Base-by-base conservation (phyloP, 2,329 filamentous ascomycete genomes). In the Rugonectria rugulosa region DNA sequence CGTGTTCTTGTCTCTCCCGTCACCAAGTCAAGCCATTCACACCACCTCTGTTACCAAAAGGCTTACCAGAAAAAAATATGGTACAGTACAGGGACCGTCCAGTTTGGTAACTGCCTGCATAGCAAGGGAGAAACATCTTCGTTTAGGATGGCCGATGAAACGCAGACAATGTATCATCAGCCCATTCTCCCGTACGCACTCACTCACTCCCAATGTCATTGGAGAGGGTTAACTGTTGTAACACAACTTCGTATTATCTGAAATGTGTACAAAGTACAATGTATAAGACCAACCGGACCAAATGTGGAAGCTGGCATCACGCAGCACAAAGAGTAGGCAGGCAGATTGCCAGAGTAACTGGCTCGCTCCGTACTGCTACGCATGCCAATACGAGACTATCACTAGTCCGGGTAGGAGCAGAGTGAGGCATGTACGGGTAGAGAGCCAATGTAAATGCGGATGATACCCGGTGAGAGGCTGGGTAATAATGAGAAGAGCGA, bases 221-320 rank as follows among this genome's bases (percentile, higher is more conserved):
- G n/a, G n/a, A n/a, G n/a, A n/a, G 29, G 29, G n/a, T 14, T 14
- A 36, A 17, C 32, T 5, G 15, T 17, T n/a, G 32, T 15, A 36
- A 36, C 11, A 27, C 24, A 27, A n/a, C n/a, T n/a, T n/a, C n/a
- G n/a, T n/a, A n/a, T n/a, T n/a, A n/a, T n/a, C n/a, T n/a, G n/a
- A n/a, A n/a, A n/a, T n/a, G 51, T 32, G 36, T 27, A 53, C 46
- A 36, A 26, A 19, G 29, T 6, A 27, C n/a, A 57, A 41, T 47
- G 34, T 43, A 65, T 48, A 53, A 54, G 34, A 47, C 57, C 53
- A 56, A 38, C 34, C 34, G 34, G 31, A 51, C 49, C 53, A 46
- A 44, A 49, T 62, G 46, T 41, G 36, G 41, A 58, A 63, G 62
- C 62, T 67, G 54, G 46, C 54, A 58, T 52, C 46, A 15, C 42